Conservation (phyloP, 805 yeast genomes). For the Yamadazyma phyllophila region DNA sequence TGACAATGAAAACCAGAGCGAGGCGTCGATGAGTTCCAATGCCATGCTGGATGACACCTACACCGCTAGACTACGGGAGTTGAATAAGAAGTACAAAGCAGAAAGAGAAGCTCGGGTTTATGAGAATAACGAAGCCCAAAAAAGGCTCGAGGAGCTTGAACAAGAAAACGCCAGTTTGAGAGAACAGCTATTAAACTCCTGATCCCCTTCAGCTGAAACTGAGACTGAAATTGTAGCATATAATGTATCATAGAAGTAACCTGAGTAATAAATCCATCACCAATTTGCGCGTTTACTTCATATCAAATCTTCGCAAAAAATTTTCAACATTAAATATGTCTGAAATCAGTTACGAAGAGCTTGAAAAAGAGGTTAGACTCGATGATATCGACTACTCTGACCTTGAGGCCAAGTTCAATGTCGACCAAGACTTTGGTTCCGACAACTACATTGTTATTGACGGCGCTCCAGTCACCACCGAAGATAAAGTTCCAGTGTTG, state of each 20-base stretch:
- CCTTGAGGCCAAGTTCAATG: conserved; percentile 71
- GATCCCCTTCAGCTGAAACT: neutral
- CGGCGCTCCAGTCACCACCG: conserved; percentile 96
- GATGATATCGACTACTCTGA: conserved; percentile 77
- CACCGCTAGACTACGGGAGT: conserved; percentile 55
- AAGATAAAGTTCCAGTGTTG: conserved; percentile 76
- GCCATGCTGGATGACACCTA: conserved; percentile 10
- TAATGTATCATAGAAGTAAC: too few species aligned
- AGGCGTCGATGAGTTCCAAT: conserved; percentile 5
- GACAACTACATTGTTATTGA: conserved; percentile 84
- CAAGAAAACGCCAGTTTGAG: conserved; percentile 46
- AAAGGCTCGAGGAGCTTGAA: conserved; percentile 53
- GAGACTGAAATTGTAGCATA: too few species aligned
- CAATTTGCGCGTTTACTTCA: too few species aligned
- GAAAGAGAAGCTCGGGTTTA: conserved; percentile 68
- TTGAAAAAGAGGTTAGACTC: conserved; percentile 38
- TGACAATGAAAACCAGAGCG: conserved; percentile 12
- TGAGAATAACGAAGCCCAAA: conserved; percentile 56
- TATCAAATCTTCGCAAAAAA: conserved; percentile 5
- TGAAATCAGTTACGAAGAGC: conserved; percentile 14
- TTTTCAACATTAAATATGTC: conserved; percentile 13
- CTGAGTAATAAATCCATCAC: neutral
- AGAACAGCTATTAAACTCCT: conserved; percentile 6
- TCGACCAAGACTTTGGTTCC: conserved; percentile 54
- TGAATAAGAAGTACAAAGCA: conserved; percentile 63